phyloP scores from a whole-genome alignment of 768 basidiomycete genomes.

The Chlorophyllum brunneum region DNA sequence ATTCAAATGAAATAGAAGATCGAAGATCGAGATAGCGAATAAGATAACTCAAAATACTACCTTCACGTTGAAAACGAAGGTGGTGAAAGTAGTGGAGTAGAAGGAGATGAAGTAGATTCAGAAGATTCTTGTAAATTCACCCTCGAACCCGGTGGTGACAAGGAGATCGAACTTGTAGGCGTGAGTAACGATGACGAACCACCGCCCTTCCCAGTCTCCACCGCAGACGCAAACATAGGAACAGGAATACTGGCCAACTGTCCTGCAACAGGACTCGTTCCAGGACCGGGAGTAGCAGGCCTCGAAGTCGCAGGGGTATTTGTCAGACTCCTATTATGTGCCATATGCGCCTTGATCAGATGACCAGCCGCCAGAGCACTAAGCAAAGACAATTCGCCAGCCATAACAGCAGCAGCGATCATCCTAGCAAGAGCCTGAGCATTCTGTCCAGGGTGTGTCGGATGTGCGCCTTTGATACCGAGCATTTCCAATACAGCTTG shows the following conservation, averaged over 20 bases:
- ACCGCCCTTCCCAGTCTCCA: neutral
- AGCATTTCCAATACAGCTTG: slow-evolving; percentile 90
- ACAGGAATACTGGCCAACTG: slow-evolving; percentile 1
- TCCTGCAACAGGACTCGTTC: slow-evolving; percentile 1
- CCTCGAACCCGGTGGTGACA: too few relatives aligned
- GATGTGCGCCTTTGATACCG: slow-evolving; percentile 87
- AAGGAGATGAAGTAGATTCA: neutral
- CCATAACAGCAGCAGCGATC: slow-evolving; percentile 93
- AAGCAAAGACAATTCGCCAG: slow-evolving; percentile 90
- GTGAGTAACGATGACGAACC: neutral
- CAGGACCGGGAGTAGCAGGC: slow-evolving; percentile 53
- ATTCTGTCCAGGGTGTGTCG: slow-evolving; percentile 82
- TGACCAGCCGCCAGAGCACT: slow-evolving; percentile 94
- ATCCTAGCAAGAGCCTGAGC: slow-evolving; percentile 86
- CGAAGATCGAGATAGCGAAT: too few relatives aligned
- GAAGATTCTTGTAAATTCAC: neutral
- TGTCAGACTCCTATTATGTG: slow-evolving; percentile 83
- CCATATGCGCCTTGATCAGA: slow-evolving; percentile 89
- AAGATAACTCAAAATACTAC: too few relatives aligned
- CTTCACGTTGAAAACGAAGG: neutral
- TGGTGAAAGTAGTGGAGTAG: neutral
- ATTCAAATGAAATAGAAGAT: too few relatives aligned
- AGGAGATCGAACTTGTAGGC: neutral
- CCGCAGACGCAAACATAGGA: neutral
- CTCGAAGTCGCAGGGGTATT: slow-evolving; percentile 70